Evolutionary conservation across 2,329 filamentous ascomycete genomes (phyloP).

Genomic region (Colletotrichum endophyticum): DNA sequence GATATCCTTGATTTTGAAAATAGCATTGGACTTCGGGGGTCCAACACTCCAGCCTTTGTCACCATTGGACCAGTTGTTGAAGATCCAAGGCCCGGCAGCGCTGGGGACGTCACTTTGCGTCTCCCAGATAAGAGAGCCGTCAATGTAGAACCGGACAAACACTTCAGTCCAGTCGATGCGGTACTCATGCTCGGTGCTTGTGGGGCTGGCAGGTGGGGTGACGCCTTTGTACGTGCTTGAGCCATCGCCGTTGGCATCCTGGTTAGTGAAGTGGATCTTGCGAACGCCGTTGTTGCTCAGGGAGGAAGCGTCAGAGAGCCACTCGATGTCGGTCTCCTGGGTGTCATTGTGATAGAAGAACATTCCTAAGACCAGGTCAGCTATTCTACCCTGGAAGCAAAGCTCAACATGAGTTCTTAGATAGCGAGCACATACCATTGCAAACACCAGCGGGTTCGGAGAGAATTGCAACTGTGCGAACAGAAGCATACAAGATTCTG

Average conservation of each 20-base stretch:
- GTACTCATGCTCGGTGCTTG: slow-evolving; percentile 31
- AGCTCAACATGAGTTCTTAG: accelerated
- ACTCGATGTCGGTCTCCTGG: slow-evolving; percentile 34
- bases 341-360: slow-evolving; percentile 30
- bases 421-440: slow-evolving; percentile 24
- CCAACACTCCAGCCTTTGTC: slow-evolving; percentile 31
- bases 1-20: neutral
- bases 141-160: slow-evolving; percentile 26
- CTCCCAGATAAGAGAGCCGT: slow-evolving; percentile 27
- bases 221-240: slow-evolving; percentile 11
- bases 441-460: slow-evolving; percentile 30
- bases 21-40: slow-evolving; percentile 26
- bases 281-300: slow-evolving; percentile 26
- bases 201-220: slow-evolving; percentile 23
- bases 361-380: slow-evolving; percentile 24
- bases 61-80: slow-evolving; percentile 35
- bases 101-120: slow-evolving; percentile 28
- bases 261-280: slow-evolving; percentile 32
- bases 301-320: slow-evolving; percentile 30
- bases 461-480: slow-evolving; percentile 30
- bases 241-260: slow-evolving; percentile 26
- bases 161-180: slow-evolving; percentile 31
- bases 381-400: accelerated
- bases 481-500: slow-evolving; percentile 12
- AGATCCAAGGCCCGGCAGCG: slow-evolving; percentile 28